Evolutionary conservation across 1,284 basidiomycete genomes (phyloP), one percentile per base, ranked within the genome.

Genomic region (Cutaneotrichosporon cyanovorans): DNA sequence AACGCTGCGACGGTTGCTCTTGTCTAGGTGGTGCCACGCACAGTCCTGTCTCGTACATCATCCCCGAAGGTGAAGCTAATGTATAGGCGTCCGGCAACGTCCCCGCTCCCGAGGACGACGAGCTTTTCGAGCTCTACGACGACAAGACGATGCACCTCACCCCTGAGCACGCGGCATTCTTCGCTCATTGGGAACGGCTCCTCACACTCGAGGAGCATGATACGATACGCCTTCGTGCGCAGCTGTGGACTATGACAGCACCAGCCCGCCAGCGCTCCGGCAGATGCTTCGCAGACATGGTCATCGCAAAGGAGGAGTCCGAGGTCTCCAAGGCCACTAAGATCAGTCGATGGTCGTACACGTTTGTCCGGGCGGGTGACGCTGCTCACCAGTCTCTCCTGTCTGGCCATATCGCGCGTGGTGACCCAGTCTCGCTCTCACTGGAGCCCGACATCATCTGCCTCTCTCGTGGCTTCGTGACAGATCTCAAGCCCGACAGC

Each of bases 221-320:
- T 57, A 75, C 86, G 10, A 72, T 83, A 11, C 78, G 84, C 14
- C 87, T 88, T 69, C 81, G 83, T 56, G 86, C 86, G 53, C 92
- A 98, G 62, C 76, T 98, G 8, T 99, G 93, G 93, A 93, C 87
- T 0, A 81, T 95, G 78, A 78, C 80, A 6, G 87, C 89, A 0
- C 72, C 70, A 3, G 82, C 88, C 57, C 79, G 95, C 37, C 87
- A 92, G 65, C 76, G 74, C 45, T 78, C 77, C 39, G 91, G 91
- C 1, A 75, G 87, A 51, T 75, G 88, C 60, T 86, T 93, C 59
- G 76, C 78, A 40, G 73, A 78, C 46, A 91, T 96, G 90, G 65
- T 80, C 30, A 71, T 93, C 22, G 79, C 81, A 22, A 53, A 59
- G 21, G 66, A 69, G 45, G 56, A 59, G 46, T 59, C 61, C 42